Conservation (phyloP, 2,329 filamentous ascomycete species). For the Fusarium miscanthi region DNA sequence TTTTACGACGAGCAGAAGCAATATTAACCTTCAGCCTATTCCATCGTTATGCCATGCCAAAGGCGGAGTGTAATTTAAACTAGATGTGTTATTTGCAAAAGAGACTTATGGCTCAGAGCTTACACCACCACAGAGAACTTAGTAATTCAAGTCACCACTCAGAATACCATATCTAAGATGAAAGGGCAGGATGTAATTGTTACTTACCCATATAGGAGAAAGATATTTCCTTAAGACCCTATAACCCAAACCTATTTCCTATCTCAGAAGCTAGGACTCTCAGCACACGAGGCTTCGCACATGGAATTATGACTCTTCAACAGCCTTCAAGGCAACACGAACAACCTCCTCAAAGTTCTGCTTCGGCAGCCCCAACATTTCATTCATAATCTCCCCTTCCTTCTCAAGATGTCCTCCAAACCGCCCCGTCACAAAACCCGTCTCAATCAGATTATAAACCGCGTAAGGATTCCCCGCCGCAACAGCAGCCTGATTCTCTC, state of each 20-base stretch:
- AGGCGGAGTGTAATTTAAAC: too few relatives aligned
- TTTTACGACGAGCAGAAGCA: fast-evolving
- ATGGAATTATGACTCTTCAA: neutral
- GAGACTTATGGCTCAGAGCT: too few relatives aligned
- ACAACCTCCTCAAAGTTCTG: neutral
- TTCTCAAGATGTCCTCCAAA: conserved; percentile 11
- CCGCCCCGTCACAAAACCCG: neutral
- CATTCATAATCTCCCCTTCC: conserved; percentile 4
- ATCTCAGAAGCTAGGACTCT: fast-evolving
- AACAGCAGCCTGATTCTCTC: neutral
- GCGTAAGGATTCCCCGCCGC: neutral
- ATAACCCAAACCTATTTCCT: neutral
- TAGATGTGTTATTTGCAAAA: too few relatives aligned
- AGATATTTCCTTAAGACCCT: too few relatives aligned
- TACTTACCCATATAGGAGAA: too few relatives aligned
- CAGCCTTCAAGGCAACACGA: neutral
- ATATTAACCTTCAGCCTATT: neutral
- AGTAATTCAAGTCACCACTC: neutral
- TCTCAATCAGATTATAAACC: neutral
- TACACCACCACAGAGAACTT: too few relatives aligned
- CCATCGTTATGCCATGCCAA: neutral
- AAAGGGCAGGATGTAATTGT: fast-evolving
- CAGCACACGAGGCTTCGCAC: fast-evolving
- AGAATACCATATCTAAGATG: too few relatives aligned
- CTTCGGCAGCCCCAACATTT: neutral